Evolutionary conservation across 129 eudicot species (phyloP).

Genomic region (Arctium minus): DNA sequence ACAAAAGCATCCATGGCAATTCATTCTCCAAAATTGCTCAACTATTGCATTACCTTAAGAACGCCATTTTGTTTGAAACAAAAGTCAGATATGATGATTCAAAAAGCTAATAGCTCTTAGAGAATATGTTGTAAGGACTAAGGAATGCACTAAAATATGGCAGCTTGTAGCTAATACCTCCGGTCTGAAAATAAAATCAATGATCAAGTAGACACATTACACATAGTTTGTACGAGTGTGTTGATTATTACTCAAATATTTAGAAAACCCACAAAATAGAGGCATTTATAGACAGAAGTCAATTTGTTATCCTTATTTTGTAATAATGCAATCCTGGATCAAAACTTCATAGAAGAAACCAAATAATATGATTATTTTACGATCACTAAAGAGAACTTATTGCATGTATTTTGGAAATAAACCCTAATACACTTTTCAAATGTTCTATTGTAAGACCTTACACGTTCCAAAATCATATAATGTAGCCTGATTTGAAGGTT

Average conservation of each 20-base stretch:
- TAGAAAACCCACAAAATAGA: not conserved
- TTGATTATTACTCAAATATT: not conserved
- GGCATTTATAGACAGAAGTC: not conserved
- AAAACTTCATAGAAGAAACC: not conserved
- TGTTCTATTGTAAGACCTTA: too few species aligned
- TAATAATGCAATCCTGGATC: not conserved
- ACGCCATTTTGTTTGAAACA: too few species aligned
- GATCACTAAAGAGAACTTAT: not conserved
- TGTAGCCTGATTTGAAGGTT: too few species aligned
- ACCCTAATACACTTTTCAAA: too few species aligned
- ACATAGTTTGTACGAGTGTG: not conserved
- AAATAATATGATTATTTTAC: not conserved
- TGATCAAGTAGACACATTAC: not conserved
- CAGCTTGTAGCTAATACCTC: not conserved
- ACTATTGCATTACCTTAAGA: too few species aligned
- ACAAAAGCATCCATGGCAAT: too few species aligned
- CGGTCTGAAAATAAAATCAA: not conserved
- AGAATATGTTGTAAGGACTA: too few species aligned
- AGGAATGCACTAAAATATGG: not conserved
- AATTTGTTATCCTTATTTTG: not conserved
- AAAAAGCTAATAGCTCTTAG: too few species aligned
- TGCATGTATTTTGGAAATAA: too few species aligned
- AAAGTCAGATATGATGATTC: too few species aligned
- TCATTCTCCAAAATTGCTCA: too few species aligned
- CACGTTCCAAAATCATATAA: too few species aligned